A percentile compares a stretch with the other conserved stretches of the same genome.
phyloP scores from a whole-genome alignment of 495 filamentous ascomycete genomes.

The Xylaria bambusicola region DNA sequence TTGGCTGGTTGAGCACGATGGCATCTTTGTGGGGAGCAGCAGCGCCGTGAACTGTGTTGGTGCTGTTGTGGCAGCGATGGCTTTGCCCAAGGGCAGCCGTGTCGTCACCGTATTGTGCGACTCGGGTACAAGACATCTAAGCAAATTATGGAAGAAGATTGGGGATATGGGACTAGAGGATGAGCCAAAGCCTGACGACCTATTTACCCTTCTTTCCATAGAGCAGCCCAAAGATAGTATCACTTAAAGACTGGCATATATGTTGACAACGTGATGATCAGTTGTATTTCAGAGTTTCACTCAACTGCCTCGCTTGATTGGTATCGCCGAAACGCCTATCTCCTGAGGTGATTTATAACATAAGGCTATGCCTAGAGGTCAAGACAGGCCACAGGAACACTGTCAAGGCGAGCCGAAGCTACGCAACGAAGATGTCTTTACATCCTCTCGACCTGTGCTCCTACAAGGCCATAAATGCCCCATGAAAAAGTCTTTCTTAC shows the following conservation, averaged over 20 bases:
- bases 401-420: slow-evolving; percentile 5
- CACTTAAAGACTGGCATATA: not conserved
- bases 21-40: slow-evolving; percentile 90
- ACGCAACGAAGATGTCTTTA: slow-evolving; percentile 1
- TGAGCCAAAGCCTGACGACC: slow-evolving; percentile 33
- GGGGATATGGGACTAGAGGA: slow-evolving; percentile 67
- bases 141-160: slow-evolving; percentile 88
- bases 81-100: slow-evolving; percentile 65
- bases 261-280: not conserved
- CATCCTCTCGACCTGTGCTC: slow-evolving; percentile 4
- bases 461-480: not conserved
- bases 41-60: slow-evolving; percentile 96
- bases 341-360: slow-evolving; percentile 8
- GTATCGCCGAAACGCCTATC: slow-evolving; percentile 3
- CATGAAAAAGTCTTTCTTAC: not conserved
- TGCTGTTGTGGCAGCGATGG: slow-evolving; percentile 75
- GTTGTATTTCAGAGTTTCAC: slow-evolving; percentile 9
- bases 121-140: slow-evolving; percentile 85
- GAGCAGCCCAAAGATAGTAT: slow-evolving; percentile 19
- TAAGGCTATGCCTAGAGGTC: not conserved
- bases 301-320: not conserved
- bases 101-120: slow-evolving; percentile 94
- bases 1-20: slow-evolving; percentile 94
- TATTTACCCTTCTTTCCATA: slow-evolving; percentile 42
- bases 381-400: not conserved